Base-by-base conservation (phyloP, 331 rosid genomes). In the Rhamnella rubrinervis region DNA sequence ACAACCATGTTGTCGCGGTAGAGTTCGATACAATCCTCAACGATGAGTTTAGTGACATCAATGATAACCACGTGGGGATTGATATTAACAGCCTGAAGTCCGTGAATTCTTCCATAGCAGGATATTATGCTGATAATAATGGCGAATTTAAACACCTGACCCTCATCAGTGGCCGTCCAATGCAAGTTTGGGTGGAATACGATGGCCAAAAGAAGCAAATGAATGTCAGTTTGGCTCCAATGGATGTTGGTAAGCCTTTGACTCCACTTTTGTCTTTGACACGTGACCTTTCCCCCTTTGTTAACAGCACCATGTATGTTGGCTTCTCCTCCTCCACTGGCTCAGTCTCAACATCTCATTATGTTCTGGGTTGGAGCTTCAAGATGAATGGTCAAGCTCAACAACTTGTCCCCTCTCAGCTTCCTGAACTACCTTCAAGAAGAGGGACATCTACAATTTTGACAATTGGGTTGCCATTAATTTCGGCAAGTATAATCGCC, bases 351-450 rank as follows among this genome's bases (percentile, higher is more conserved):
- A 51, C 77, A 0, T 49, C 20, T 20, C 87, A 76, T 51, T 79
- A 72, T 40, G 12, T 79, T 51, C 4, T 73, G 28, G 87, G 78
- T 23, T 83, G 84, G 84, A 83, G 87, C 75, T 83, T 79, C 47
- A 17, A 31, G 18, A 44, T 70, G 20, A 75, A 83, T 8, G 80
- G 84, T 18, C 51, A 47, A 31, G 79, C 75, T 19, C 72, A 51
- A 66, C 58, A 41, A 2, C 75, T 79, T 14, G 39, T 0, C 18
- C 51, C 44, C 18, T 76, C 81, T 23, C 59, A 47, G 16, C 84
- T 83, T 17, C 84, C 84, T 6, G 26, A 41, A 8, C 58, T 53
- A 18, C 58, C 58, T 18, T 2, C 19, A 53, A 8, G 10, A 10
- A 4, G 8, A n/a, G 25, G 12, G 49, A 53, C 14, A 8, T 44